These are phyloP conservation scores for Fraxinus sp. DNA, from an alignment of 305 asterid species.

Conservation along the genomic window DNA sequence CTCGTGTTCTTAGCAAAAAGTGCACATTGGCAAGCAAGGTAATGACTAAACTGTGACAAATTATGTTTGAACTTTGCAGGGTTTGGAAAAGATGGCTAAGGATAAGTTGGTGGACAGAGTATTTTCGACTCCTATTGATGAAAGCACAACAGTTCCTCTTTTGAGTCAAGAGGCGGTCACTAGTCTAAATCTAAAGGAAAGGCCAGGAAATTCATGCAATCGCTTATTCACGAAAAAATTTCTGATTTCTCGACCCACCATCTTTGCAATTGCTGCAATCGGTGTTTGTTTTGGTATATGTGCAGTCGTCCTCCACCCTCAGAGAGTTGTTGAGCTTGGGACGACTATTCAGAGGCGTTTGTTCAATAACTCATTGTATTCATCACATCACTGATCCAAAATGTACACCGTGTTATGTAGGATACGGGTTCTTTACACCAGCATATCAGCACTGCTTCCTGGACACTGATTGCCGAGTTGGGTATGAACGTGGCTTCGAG, in stretches of 20 bases:
- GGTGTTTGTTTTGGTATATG: conserved; percentile 74
- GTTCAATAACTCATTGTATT: conserved; percentile 33
- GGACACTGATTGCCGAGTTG: background rate
- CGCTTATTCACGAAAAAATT: conserved; percentile 26
- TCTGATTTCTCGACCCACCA: conserved; percentile 43
- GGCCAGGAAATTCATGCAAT: conserved; percentile 40
- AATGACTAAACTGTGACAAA: background rate
- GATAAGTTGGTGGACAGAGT: background rate
- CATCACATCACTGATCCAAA: background rate
- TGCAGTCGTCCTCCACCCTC: conserved; percentile 62
- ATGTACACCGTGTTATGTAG: background rate
- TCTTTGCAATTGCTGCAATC: conserved; percentile 36
- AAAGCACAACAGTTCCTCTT: conserved; percentile 46
- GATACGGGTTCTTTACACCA: background rate
- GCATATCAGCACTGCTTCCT: background rate
- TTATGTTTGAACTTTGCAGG: background rate
- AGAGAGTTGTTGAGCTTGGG: conserved; percentile 48
- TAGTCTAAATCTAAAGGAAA: conserved; percentile 35
- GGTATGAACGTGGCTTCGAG: background rate
- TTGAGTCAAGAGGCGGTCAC: conserved; percentile 40
- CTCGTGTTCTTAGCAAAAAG: background rate
- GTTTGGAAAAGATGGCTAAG: background rate
- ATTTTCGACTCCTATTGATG: conserved; percentile 21
- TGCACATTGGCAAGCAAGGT: background rate
- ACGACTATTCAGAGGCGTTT: conserved; percentile 65